Conservation (phyloP, 352 stramenopile species). For the Globisporangium middletonii region DNA sequence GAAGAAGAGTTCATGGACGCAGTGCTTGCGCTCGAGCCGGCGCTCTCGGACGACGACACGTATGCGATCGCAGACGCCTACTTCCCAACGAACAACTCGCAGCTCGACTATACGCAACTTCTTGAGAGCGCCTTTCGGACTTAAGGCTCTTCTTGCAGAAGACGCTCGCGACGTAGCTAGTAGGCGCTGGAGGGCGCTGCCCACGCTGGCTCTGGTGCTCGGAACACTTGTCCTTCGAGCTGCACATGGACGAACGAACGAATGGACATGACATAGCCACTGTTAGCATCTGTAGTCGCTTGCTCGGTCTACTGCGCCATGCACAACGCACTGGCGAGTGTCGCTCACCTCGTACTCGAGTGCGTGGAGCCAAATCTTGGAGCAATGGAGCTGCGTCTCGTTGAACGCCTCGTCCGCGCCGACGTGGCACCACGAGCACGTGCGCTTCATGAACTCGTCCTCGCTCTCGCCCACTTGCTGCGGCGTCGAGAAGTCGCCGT, state of each 20-base stretch:
- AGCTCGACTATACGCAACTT: conserved; percentile 61
- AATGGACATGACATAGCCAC: neutral
- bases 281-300: neutral
- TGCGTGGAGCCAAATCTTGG: conserved; percentile 83
- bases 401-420: conserved; percentile 67
- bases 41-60: conserved; percentile 63
- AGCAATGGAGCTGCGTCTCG: conserved; percentile 80
- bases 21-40: conserved; percentile 44
- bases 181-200: conserved; percentile 35
- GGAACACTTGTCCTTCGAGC: conserved; percentile 67
- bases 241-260: conserved; percentile 12
- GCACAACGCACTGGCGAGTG: neutral
- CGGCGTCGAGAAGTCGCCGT: conserved; percentile 55
- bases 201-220: conserved; percentile 55
- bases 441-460: conserved; percentile 70
- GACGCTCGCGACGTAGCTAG: conserved; percentile 9
- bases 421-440: conserved; percentile 69
- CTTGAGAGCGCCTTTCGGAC: conserved; percentile 59
- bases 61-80: conserved; percentile 67
- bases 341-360: conserved; percentile 78
- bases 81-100: conserved; percentile 68
- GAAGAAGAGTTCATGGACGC: conserved; percentile 82
- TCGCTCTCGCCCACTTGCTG: conserved; percentile 55
- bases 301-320: neutral
- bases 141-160: conserved; percentile 6